Base-by-base conservation (phyloP, 768 basidiomycete genomes). In the Kwoniella botswanensis region DNA sequence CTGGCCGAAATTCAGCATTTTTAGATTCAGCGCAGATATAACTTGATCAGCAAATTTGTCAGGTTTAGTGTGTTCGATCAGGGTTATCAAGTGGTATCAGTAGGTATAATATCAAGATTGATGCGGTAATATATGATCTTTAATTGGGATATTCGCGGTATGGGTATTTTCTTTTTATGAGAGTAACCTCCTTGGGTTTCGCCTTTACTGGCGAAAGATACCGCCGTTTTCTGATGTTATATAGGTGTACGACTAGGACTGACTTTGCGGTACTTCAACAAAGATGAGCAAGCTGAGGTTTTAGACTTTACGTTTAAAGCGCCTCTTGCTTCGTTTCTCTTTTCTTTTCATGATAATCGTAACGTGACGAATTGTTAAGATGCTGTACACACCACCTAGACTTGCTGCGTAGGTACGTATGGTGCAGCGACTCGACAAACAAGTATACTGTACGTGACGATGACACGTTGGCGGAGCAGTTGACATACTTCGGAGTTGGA, bases 1-100 rank as follows among this genome's bases (percentile, higher is more conserved):
- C 17, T 44, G 46, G 52, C 71, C 42, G 55, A 52, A 60, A 71
- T 60, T 52, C 58, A 64, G 41, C 73, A 71, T 56, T 35, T 70
- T 53, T 67, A 50, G 43, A 62, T 24, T 21, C n/a, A 24, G n/a
- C n/a, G n/a, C 12, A 17, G 7, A 9, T 17, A 35, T 58, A 6
- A 29, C 24, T 5, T 11, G 57, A 55, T 55, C 24, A n/a, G n/a
- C 18, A 22, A 22, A 7, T 18, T 22, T 24, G 4, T 50, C 1
- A 50, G 18, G 46, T 15, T 50, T 18, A 50, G 18, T 13, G 46
- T 50, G 18, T 50, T 50, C 46, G 5, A 13, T 50, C 12, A 50
- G 46, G 13, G 12, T 50, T 12, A 50, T 50, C 46, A 15, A 7
- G 6, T 35, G 35, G 35, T 35, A 1, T 35, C 35, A 35, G 35